Evolutionary conservation across 2,329 filamentous ascomycete species (phyloP).

Genomic region (Diatrype stigma): DNA sequence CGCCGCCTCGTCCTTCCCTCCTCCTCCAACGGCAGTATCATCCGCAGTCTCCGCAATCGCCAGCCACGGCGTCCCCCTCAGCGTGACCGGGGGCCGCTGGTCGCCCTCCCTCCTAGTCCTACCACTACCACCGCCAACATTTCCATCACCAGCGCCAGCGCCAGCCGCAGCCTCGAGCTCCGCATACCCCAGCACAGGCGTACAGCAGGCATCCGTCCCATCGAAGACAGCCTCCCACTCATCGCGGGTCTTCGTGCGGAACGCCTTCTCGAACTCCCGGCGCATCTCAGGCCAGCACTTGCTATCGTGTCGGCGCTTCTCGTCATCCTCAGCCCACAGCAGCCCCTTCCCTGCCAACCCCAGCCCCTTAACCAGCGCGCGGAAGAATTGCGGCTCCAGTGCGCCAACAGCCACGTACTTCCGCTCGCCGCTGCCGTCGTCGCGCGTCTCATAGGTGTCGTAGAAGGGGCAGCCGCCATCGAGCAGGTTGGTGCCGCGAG

Average conservation of each 20-base stretch:
- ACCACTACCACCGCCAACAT: too few species aligned
- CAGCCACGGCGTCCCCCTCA: conserved; percentile 65
- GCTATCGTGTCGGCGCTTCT: conserved; percentile 54
- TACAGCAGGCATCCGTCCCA: conserved; percentile 86
- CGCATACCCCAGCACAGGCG: conserved; percentile 75
- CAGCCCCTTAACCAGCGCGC: conserved; percentile 61
- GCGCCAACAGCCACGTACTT: conserved; percentile 85
- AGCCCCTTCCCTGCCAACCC: conserved; percentile 40
- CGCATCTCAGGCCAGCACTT: conserved; percentile 65
- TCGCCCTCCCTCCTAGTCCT: conserved; percentile 48
- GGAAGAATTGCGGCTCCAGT: conserved; percentile 83
- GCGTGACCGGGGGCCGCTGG: conserved; percentile 64
- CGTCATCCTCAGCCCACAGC: conserved; percentile 46
- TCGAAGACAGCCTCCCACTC: conserved; percentile 89
- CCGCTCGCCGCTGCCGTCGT: too few species aligned
- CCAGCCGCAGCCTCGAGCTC: conserved; percentile 29
- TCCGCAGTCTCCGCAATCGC: conserved; percentile 47
- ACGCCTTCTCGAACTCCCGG: conserved; percentile 55
- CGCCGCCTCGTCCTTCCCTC: too few species aligned
- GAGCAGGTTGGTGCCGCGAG: conserved; percentile 71
- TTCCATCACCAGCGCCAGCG: conserved; percentile 16
- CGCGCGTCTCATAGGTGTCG: conserved; percentile 79
- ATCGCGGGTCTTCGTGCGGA: conserved; percentile 63
- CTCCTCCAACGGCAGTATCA: too few species aligned
- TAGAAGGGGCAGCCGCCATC: conserved; percentile 88